phyloP scores from a whole-genome alignment of 371 early-diverging fungal species.

The Syncephalastrum racemosum region DNA sequence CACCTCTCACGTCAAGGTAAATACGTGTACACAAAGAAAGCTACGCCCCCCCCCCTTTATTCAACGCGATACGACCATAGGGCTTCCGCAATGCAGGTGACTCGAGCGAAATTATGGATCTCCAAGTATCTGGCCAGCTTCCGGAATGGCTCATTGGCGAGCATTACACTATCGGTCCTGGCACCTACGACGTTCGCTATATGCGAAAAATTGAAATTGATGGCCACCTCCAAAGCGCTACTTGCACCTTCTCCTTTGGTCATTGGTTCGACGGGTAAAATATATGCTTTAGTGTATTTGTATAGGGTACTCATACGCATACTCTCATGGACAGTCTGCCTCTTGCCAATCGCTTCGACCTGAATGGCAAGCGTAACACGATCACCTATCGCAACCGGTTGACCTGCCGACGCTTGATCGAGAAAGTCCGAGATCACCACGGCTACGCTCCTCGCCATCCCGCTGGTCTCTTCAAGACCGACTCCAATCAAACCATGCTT shows the following conservation, averaged over 20 bases:
- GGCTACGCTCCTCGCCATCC: conserved; percentile 67
- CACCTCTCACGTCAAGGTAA: conserved; percentile 40
- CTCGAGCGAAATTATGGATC: conserved; percentile 32
- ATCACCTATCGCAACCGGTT: conserved; percentile 62
- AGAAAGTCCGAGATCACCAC: conserved; percentile 68
- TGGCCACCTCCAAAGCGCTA: conserved; percentile 61
- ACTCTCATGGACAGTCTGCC: conserved; percentile 39
- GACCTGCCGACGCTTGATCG: conserved; percentile 56
- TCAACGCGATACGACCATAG: conserved; percentile 10
- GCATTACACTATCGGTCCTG: conserved; percentile 66
- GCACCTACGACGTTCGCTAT: conserved; percentile 60
- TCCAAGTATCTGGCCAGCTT: conserved; percentile 50
- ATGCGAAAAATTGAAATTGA: conserved; percentile 61
- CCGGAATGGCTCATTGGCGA: conserved; percentile 68
- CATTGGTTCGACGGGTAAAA: conserved; percentile 74
- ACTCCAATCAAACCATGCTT: conserved; percentile 68
- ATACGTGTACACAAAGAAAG: neutral
- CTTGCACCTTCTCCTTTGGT: conserved; percentile 62
- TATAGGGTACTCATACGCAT: neutral
- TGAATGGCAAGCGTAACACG: conserved; percentile 52
- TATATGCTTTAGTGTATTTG: neutral
- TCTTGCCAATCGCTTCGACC: conserved; percentile 62
- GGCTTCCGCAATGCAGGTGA: conserved; percentile 45
- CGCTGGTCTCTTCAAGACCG: conserved; percentile 64
- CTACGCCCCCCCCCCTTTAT: neutral